Percentiles rank a stretch among this genome's conserved stretches.
These are phyloP conservation scores for Micractinium conductrix DNA, from an alignment of 139 green algal species.

Conservation along the genomic window DNA sequence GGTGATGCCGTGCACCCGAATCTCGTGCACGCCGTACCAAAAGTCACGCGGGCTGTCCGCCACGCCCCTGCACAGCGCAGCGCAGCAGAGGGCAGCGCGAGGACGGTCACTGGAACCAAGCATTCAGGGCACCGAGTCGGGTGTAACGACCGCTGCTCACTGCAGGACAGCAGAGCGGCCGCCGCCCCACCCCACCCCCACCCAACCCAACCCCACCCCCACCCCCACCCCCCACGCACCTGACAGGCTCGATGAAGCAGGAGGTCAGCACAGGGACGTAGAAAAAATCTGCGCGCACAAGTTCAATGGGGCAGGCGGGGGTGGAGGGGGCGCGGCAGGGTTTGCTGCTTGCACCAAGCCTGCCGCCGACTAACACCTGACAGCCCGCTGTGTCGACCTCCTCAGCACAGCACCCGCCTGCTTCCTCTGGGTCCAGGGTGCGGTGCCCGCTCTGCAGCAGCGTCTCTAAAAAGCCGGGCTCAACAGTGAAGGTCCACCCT, in stretches of 20 bases:
- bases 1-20: slow-evolving; percentile 2
- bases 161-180: too few relatives aligned
- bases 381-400: too few relatives aligned
- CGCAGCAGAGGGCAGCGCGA: neutral
- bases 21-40: neutral
- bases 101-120: too few relatives aligned
- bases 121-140: too few relatives aligned
- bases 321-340: too few relatives aligned
- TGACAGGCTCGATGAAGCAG: slow-evolving; percentile 24
- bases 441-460: slow-evolving; percentile 34
- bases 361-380: too few relatives aligned
- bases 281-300: slow-evolving; percentile 14
- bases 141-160: too few relatives aligned
- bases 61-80: neutral
- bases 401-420: too few relatives aligned
- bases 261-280: slow-evolving; percentile 6
- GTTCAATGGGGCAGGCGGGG: neutral
- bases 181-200: too few relatives aligned
- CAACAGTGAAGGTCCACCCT: slow-evolving; percentile 11
- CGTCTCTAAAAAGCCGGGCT: slow-evolving; percentile 11
- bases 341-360: too few relatives aligned
- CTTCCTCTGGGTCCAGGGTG: slow-evolving; percentile 27
- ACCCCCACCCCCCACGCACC: neutral
- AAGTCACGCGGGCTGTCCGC: neutral
- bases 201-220: too few relatives aligned